Conservation (phyloP, 345 rosid genomes). For the Syzygium aqueum region DNA sequence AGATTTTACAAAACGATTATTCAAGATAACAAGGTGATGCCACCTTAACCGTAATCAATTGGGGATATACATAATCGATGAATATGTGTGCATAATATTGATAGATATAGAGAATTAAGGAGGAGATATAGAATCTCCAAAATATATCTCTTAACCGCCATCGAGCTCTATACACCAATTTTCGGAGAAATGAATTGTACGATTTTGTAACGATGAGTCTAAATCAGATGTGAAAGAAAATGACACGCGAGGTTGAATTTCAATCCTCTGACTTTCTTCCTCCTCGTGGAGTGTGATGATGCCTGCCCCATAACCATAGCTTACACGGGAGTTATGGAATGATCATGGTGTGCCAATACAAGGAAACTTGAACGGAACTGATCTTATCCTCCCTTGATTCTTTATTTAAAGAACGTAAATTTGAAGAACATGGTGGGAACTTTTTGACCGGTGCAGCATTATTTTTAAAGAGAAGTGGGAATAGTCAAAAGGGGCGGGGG, state of each 20-base stretch:
- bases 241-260: background rate
- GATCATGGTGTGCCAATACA: background rate
- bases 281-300: background rate
- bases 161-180: fast-evolving
- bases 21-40: fast-evolving
- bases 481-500: background rate
- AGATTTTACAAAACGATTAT: no score
- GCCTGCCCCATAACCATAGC: background rate
- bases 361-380: background rate
- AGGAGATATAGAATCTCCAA: fast-evolving
- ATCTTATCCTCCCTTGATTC: background rate
- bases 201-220: fast-evolving
- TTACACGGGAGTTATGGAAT: background rate
- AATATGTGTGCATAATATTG: background rate
- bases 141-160: background rate
- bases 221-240: background rate
- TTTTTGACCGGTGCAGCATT: background rate
- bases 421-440: background rate
- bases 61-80: fast-evolving
- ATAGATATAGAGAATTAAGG: background rate
- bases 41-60: fast-evolving
- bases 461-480: background rate
- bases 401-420: background rate
- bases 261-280: background rate
- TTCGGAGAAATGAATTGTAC: fast-evolving